Percentiles rank a stretch among this genome's conserved stretches.
These are phyloP conservation scores for Incumbomyces lentus DNA, from an alignment of 2,329 filamentous ascomycete species.

Conservation along the genomic window DNA sequence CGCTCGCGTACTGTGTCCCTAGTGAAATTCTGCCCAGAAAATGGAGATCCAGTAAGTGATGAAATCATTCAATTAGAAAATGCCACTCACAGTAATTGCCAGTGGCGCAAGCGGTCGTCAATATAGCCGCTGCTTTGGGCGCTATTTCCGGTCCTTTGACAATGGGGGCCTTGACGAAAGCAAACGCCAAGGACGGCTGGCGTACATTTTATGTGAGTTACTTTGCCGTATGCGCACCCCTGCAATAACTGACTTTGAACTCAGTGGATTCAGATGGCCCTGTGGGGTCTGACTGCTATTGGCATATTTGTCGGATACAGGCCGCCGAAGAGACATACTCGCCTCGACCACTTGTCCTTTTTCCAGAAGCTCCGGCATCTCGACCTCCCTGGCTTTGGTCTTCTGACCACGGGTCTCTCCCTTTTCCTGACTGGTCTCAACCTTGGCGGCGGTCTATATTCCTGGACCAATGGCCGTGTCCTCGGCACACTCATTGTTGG, in stretches of 20 bases:
- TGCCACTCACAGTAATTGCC: too few relatives aligned
- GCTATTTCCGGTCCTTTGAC: conserved; percentile 12
- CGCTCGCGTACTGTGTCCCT: conserved; percentile 15
- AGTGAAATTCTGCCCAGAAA: conserved; percentile 17
- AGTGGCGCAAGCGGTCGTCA: conserved; percentile 16
- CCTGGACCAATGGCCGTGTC: conserved; percentile 13
- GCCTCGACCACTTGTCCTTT: conserved; percentile 14
- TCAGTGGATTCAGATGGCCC: conserved; percentile 16
- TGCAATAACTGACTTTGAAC: not conserved
- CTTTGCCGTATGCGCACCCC: not conserved
- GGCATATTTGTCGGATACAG: conserved; percentile 15
- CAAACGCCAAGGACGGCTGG: conserved; percentile 11
- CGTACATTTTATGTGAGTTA: conserved; percentile 16
- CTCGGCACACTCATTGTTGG: conserved; percentile 11
- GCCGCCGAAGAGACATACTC: conserved; percentile 15
- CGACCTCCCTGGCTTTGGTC: conserved; percentile 12
- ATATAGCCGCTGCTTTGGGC: conserved; percentile 12
- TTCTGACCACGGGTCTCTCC: conserved; percentile 13
- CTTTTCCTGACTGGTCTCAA: conserved; percentile 15
- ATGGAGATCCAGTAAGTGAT: conserved; percentile 17
- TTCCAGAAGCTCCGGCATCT: conserved; percentile 15
- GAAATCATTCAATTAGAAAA: not conserved
- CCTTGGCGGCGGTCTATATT: conserved; percentile 14
- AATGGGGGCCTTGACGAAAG: conserved; percentile 13
- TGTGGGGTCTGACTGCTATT: conserved; percentile 15